Evolutionary conservation across 495 filamentous ascomycete species (phyloP).

Genomic region (Daldinia concentrica): DNA sequence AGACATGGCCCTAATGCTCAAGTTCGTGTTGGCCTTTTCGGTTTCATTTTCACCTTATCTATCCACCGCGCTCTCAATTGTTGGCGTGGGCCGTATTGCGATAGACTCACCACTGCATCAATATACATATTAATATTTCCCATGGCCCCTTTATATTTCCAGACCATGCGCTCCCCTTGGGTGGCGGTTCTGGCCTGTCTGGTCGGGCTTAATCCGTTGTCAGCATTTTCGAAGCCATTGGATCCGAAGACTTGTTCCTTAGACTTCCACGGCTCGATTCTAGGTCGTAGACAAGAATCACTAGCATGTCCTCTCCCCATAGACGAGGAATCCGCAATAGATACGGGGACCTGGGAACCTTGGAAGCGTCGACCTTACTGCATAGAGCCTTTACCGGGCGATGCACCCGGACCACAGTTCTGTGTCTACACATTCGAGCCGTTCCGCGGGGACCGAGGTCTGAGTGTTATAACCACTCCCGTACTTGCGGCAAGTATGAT

Average conservation of each 20-base stretch:
- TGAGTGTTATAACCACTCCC: conserved; percentile 44
- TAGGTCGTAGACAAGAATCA: not conserved
- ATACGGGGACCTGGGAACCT: conserved; percentile 32
- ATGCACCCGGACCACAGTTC: conserved; percentile 29
- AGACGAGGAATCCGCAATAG: conserved; percentile 32
- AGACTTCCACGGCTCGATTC: not conserved
- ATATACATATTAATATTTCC: not conserved
- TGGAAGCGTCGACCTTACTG: conserved; percentile 48
- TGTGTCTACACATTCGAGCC: conserved; percentile 49
- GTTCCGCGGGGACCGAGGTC: conserved; percentile 48
- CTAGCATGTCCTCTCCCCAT: conserved; percentile 25
- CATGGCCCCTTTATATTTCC: not conserved
- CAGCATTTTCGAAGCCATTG: conserved; percentile 2
- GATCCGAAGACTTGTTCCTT: conserved; percentile 10
- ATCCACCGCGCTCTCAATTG: not conserved
- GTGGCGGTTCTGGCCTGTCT: not conserved
- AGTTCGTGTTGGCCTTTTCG: not conserved
- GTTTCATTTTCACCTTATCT: not conserved
- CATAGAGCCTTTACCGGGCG: conserved; percentile 25
- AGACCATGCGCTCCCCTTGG: not conserved
- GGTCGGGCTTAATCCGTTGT: not conserved
- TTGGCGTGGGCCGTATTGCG: not conserved
- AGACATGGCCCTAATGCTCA: not conserved
- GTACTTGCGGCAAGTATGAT: conserved; percentile 42
- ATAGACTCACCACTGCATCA: not conserved